Evolutionary conservation across 2,329 filamentous ascomycete species (phyloP), one percentile per base, ranked within the genome.

Genomic region (Alternaria tenuissima): DNA sequence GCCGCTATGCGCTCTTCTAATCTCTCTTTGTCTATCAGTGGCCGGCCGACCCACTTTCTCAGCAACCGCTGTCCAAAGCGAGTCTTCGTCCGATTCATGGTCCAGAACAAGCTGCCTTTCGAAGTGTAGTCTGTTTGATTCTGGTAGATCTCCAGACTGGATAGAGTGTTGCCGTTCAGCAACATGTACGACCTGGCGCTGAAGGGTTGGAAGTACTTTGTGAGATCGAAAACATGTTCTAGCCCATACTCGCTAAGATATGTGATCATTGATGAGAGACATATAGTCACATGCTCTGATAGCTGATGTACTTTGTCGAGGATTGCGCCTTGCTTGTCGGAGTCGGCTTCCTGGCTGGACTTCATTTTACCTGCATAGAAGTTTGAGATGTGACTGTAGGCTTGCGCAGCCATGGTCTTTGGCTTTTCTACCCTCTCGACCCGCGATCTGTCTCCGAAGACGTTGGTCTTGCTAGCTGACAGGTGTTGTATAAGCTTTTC

Each of bases 131-230:
- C 94, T 0, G 94, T 98, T 70, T 93, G 89, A 67, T 99, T 99
- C 62, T 94, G 91, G 75, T 97, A 99, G 2, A 99, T 93, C 76
- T 99, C 95, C 12, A 99, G 85, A 71, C 93, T 97, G 49, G 93
- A 94, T 38, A 99, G 82, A 0, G 94, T 97, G 55, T 97, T 99
- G 44, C 94, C 95, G 74, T 96, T 97, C 61, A 99, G 83, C 4
- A 98, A 84, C 95, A 99, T 98, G 74, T 98, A 94, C 14, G 94
- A 94, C 38, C 94, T 86, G 7, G 94, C 92, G 69, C 92, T 97
- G 80, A 99, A 99, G 2, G 93, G 93, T 69, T 97, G 91, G 73
- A 99, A 99, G 80, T 98, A 97, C 71, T 96, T 97, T 2, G 95
- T 98, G 43, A 99, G 82, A 72, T 97, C 91, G 70, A 99, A 97